Base-by-base conservation (phyloP, 257 asterid species). In the Solanum phureja region DNA sequence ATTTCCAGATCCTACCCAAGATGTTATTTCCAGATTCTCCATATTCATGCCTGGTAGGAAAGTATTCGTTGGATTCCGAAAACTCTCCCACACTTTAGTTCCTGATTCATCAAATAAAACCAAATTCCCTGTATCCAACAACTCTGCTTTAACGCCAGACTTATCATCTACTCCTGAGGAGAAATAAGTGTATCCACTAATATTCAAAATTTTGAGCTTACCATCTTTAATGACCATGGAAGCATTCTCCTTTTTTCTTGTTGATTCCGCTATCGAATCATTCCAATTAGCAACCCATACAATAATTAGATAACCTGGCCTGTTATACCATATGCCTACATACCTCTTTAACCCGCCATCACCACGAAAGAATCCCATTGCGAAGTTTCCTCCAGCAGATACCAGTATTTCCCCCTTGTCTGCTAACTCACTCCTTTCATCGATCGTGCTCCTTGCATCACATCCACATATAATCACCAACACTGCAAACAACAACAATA, bases 91-190 rank as follows among this genome's bases (percentile, higher is more conserved):
- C 46, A 88, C 24, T 23, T 10, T 72, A 11, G 1, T 13, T 29
- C 91, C 88, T 66, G 89, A 71, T 69, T 16, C 88, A 40, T 40
- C 60, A 76, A 76, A 23, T 86, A 8, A 75, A 37, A 85, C 42
- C 89, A 93, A 91, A 88, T 93, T 93, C 60, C 94, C 94, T 1
- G 91, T 16, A 92, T 92, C 92, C 89, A 79, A 33, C 16, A 93
- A 87, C 90, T 86, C 89, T 83, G 88, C 79, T 18, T 62, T 89
- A n/a, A 87, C 33, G 87, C 83, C 89, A 35, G 8, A 16, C 21
- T 1, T 21, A 68, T 24, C 2, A 11, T 5, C 38, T 44, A 89
- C 27, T 4, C 1, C 3, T 68, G 92, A 49, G 44, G 58, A 4
- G 42, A 73, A 8, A n/a, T 33, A 27, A 79, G 56, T 1, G 1